Evolutionary conservation across 305 asterid genomes (phyloP).

Genomic region (Fraxinus baroniana): DNA sequence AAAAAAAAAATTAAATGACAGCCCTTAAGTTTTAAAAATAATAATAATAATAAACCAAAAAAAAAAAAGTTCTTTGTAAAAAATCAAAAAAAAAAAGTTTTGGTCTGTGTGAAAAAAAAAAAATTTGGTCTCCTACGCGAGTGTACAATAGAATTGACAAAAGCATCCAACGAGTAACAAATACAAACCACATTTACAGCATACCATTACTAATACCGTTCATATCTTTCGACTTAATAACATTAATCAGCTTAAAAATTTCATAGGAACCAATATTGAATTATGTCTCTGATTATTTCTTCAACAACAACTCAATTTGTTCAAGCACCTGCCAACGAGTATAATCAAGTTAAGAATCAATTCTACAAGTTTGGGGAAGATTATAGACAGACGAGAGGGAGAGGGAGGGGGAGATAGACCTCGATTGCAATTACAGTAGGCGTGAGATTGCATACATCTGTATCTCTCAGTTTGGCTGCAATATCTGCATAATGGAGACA

Average conservation of each 20-base stretch:
- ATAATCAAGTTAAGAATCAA: slow-evolving; percentile 15
- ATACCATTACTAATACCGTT: neutral
- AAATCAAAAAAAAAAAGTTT: too few relatives aligned
- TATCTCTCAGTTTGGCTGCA: slow-evolving; percentile 52
- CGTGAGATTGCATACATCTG: slow-evolving; percentile 60
- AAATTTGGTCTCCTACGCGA: too few relatives aligned
- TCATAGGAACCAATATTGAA: neutral
- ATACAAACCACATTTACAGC: neutral
- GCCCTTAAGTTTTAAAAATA: too few relatives aligned
- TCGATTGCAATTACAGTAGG: slow-evolving; percentile 71
- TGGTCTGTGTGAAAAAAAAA: too few relatives aligned
- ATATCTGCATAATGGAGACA: slow-evolving; percentile 41
- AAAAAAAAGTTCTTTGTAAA: too few relatives aligned
- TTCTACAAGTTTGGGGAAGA: slow-evolving; percentile 1
- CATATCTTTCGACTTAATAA: neutral
- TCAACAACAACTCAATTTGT: slow-evolving; percentile 56
- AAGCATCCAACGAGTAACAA: neutral
- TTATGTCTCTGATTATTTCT: slow-evolving; percentile 22
- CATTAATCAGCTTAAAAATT: neutral
- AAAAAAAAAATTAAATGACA: too few relatives aligned
- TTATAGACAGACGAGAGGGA: neutral
- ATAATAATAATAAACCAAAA: too few relatives aligned
- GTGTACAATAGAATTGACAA: neutral
- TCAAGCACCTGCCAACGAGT: slow-evolving; percentile 49
- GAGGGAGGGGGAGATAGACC: slow-evolving; percentile 41